phyloP scores from a whole-genome alignment of 148 eudicot genomes.

The Persicaria tinctoria region DNA sequence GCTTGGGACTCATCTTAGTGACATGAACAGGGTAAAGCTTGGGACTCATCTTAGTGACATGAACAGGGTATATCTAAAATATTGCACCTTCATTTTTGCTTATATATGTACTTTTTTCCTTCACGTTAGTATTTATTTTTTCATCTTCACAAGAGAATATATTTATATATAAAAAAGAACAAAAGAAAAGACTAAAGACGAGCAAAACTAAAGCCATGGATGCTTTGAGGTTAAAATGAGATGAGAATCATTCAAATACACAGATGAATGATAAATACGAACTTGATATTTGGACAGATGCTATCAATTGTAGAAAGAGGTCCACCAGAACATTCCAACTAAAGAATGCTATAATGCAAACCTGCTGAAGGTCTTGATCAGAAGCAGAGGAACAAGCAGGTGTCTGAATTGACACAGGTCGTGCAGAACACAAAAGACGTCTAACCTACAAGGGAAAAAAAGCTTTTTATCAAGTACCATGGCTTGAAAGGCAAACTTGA shows the following conservation, averaged over 20 bases:
- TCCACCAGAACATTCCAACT: background rate
- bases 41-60: background rate
- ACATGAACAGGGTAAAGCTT: background rate
- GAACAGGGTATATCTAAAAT: background rate
- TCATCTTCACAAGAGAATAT: background rate
- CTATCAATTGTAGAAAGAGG: background rate
- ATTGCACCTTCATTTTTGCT: background rate
- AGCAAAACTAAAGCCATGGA: background rate
- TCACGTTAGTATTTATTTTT: background rate
- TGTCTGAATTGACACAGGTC: slow-evolving; percentile 80
- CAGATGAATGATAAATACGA: background rate
- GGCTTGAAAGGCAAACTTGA: background rate
- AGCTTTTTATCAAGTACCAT: slow-evolving; percentile 2
- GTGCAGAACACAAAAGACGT: slow-evolving; percentile 84
- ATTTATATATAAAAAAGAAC: background rate
- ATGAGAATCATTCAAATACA: background rate
- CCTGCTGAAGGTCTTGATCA: slow-evolving; percentile 98
- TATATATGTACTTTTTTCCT: background rate
- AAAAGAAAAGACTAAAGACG: background rate
- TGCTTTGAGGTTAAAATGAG: background rate
- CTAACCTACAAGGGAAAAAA: slow-evolving; percentile 50
- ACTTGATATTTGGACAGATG: background rate
- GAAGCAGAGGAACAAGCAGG: slow-evolving; percentile 71
- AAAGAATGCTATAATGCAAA: slow-evolving; percentile 18
- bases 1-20: background rate